Evolutionary conservation across 164 flowering plant species (phyloP), one percentile per base, ranked within the genome.

Genomic region (Tetracentron sinense): DNA sequence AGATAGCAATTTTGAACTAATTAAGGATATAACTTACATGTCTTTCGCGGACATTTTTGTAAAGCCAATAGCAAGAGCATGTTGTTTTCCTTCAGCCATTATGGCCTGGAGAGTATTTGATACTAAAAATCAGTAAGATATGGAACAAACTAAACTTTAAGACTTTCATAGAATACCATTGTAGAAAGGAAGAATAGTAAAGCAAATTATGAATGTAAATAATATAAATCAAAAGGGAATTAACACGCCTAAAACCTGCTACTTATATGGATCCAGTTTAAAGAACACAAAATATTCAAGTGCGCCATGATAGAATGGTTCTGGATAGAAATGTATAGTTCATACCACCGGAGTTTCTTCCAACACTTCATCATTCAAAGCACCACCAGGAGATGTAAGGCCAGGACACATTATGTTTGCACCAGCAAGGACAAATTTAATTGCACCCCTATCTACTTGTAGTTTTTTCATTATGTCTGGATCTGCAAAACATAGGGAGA

Each of bases 381-480:
- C 85, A 70, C 99, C 99, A 60, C 99, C 99, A 61, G 97, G 94
- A 67, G 99, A 95, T 20, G 99, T 95, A 69, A 92, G 96, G 56
- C 97, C 99, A 61, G 99, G 99, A 64, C 97, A 92, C 99, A 95
- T 92, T 52, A 95, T 92, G 77, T 95, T 94, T 61, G 99, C 99
- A 68, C 99, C 97, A 77, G 99, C 72, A 57, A 95, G 92, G 53
- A 95, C 99, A 85, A 83, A 92, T 66, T 77, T 92, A 52, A 95
- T 95, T 12, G 99, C 99, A 66, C 99, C 99, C 71, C 97, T 79
- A 63, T 95, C 99, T 3, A 95, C 99, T 79, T 92, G 99, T 38
- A 92, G 68, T 53, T 86, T 95, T 61, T 89, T 91, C 99, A 95
- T 95, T 67, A 95, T 82, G 54, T 86, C 74, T 29, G 99, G 99